Base-by-base conservation (phyloP, 495 filamentous ascomycete genomes). In the Barbatosphaeria neglecta region DNA sequence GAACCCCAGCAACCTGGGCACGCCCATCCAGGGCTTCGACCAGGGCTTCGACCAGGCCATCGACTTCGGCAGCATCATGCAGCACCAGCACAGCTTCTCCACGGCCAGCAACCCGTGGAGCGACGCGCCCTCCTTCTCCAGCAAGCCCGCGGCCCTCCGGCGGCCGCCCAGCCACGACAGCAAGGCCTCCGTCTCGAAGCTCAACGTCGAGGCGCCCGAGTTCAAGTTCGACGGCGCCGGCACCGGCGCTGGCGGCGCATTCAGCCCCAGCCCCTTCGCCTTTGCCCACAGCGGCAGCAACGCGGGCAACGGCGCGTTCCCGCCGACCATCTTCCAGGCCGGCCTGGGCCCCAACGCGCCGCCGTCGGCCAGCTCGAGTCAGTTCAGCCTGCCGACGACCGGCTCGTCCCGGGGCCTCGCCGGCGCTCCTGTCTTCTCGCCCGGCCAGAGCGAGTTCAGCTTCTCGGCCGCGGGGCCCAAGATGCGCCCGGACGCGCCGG, bases 161-260 rank as follows among this genome's bases (percentile, higher is more conserved):
- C n/a, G n/a, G 22, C 68, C 49, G 42, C 50, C 53, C 39, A 74
- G 66, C 50, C 83, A 84, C 56, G 70, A 64, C 31, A 78, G 81
- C 47, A 82, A 81, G 58, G 64, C 78, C 22, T 88, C 84, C 2
- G 67, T 77, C 17, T 89, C 87, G 0, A 86, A 80, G 47, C 69
- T 95, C 40, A 96, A 98, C 51, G 86, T 89, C 33, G 81, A 79
- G 45, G 90, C 92, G 0, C 83, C 84, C 42, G 87, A 90, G 54
- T 96, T 96, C 62, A 86, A 80, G 51, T 84, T 84, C 59, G 81
- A 92, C 47, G 86, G 86, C 4, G 67, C 64, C 16, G 79, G 63
- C 44, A 67, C 54, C 18, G n/a, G n/a, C n/a, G n/a, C n/a, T n/a
- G n/a, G n/a, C n/a, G n/a, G n/a, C n/a, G n/a, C n/a, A n/a, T 85